Evolutionary conservation across 148 eudicot genomes (phyloP).

Genomic region (Nepenthes gracilis): DNA sequence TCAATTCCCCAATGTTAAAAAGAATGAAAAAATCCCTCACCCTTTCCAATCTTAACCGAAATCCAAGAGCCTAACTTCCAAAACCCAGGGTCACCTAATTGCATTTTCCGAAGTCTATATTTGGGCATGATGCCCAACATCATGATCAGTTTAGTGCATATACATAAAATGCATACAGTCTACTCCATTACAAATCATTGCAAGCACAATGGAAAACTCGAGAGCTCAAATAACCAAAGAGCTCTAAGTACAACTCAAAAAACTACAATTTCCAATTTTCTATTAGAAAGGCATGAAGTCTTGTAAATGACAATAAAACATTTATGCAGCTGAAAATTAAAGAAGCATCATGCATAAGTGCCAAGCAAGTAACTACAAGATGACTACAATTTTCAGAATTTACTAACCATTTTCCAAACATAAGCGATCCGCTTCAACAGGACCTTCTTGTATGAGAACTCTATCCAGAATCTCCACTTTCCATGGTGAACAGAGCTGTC

Average conservation of each 20-base stretch:
- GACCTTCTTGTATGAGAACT: slow-evolving; percentile 69
- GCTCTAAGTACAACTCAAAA: not conserved
- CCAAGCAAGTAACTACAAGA: not conserved
- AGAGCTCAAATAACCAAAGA: not conserved
- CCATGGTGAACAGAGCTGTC: slow-evolving; percentile 58
- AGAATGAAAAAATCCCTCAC: no score
- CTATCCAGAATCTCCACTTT: slow-evolving; percentile 78
- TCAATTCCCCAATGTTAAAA: no score
- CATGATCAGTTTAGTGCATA: not conserved
- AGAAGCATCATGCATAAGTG: not conserved
- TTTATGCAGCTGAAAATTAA: not conserved
- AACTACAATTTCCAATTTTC: no score
- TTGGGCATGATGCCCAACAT: no score
- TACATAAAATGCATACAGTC: not conserved
- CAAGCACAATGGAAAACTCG: not conserved
- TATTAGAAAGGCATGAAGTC: no score
- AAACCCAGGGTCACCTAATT: no score
- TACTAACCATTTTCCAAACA: slow-evolving; percentile 78
- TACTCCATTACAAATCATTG: no score
- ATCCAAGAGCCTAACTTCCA: no score
- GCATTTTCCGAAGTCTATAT: no score
- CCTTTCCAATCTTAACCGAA: no score
- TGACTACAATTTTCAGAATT: not conserved
- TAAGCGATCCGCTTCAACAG: slow-evolving; percentile 71
- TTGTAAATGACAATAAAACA: not conserved